Percentiles rank a stretch among this genome's conserved stretches.
These are phyloP conservation scores for Coemansia sp. DNA, from an alignment of 192 early-diverging fungal genomes.

Conservation along the genomic window DNA sequence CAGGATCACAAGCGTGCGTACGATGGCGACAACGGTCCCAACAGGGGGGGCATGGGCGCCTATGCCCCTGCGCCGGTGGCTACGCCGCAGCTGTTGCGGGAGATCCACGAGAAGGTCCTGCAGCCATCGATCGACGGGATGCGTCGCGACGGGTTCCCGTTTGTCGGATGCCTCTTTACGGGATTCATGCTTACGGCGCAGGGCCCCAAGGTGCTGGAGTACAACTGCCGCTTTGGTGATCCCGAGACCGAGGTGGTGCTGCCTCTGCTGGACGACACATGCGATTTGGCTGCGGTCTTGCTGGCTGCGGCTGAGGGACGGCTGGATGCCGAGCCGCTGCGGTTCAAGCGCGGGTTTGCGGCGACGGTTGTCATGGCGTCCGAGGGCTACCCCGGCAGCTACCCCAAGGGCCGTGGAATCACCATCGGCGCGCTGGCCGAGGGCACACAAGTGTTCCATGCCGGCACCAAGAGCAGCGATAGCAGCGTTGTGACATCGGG, in stretches of 20 bases:
- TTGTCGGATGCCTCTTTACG: conserved; percentile 95
- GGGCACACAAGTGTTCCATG: conserved; percentile 79
- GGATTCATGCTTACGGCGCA: conserved; percentile 91
- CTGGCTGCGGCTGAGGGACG: conserved; percentile 85
- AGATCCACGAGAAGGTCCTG: conserved; percentile 75
- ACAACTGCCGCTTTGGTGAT: conserved; percentile 98
- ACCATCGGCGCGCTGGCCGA: conserved; percentile 50
- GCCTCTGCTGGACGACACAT: conserved; percentile 78
- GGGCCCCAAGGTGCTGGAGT: conserved; percentile 95
- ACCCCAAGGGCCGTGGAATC: conserved; percentile 79
- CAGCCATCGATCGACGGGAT: conserved; percentile 95
- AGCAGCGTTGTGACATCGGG: conserved; percentile 77
- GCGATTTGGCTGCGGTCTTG: conserved; percentile 85
- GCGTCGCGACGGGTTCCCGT: conserved; percentile 92
- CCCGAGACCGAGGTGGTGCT: conserved; percentile 97
- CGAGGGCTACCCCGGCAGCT: conserved; percentile 87
- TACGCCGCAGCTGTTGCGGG: conserved; percentile 65
- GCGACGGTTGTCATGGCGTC: conserved; percentile 93
- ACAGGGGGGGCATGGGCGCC: conserved; percentile 99
- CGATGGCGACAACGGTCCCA: conserved; percentile 90
- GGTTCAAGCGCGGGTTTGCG: conserved; percentile 69
- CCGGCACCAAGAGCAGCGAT: conserved; percentile 68
- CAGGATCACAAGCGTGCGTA: conserved; percentile 99
- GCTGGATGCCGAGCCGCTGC: conserved; percentile 79
- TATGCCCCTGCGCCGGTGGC: conserved; percentile 95